Conservation (phyloP, 192 early-diverging fungal genomes). For the Coemansia sp. region DNA sequence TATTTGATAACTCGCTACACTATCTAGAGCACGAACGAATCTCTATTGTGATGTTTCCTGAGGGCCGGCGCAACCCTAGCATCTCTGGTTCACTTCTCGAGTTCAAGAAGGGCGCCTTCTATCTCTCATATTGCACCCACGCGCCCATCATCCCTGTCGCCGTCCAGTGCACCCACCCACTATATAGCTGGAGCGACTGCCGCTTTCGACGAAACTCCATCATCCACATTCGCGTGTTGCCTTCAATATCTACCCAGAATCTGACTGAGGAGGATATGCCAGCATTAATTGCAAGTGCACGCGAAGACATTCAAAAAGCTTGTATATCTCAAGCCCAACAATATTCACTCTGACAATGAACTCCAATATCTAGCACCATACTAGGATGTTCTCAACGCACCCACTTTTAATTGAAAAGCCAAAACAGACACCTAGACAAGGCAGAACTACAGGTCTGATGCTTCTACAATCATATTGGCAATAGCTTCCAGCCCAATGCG, state of each 20-base stretch:
- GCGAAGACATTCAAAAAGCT: slow-evolving; percentile 43
- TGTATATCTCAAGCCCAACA: slow-evolving; percentile 24
- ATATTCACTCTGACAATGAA: background rate
- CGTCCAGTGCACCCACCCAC: slow-evolving; percentile 61
- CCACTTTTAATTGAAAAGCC: background rate
- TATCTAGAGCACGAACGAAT: slow-evolving; percentile 73
- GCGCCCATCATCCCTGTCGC: slow-evolving; percentile 90
- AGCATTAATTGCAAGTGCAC: slow-evolving; percentile 40
- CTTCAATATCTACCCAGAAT: slow-evolving; percentile 45
- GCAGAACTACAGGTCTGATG: slow-evolving; percentile 30
- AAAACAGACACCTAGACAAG: background rate
- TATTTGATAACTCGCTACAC: slow-evolving; percentile 71
- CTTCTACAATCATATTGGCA: slow-evolving; percentile 60
- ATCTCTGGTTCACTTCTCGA: slow-evolving; percentile 71
- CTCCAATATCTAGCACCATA: background rate
- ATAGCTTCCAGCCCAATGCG: slow-evolving; percentile 65
- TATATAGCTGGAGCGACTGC: slow-evolving; percentile 44
- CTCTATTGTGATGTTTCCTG: slow-evolving; percentile 85
- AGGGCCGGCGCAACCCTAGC: slow-evolving; percentile 82
- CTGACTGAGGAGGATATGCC: slow-evolving; percentile 52
- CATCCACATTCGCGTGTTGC: slow-evolving; percentile 49
- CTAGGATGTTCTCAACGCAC: background rate
- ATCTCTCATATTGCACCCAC: slow-evolving; percentile 80
- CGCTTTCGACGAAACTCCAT: slow-evolving; percentile 44
- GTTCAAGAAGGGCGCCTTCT: slow-evolving; percentile 98